Percentiles rank a stretch among this genome's conserved stretches.
phyloP scores from a whole-genome alignment of 2,329 filamentous ascomycete species.

The Hymenotorrendiella dingleyae region DNA sequence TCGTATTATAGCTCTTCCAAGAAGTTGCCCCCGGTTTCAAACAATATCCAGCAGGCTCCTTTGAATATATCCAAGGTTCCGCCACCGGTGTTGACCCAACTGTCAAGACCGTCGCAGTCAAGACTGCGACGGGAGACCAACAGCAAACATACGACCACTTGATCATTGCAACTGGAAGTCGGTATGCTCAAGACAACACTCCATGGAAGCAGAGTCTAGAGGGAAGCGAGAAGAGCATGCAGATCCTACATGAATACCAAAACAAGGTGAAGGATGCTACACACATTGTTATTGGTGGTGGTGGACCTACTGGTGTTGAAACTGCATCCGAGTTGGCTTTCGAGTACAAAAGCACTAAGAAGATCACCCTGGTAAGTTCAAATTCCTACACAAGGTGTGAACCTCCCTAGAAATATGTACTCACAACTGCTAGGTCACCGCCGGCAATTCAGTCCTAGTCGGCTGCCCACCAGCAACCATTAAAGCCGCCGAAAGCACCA shows the following conservation, averaged over 20 bases:
- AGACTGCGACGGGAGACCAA: slow-evolving; percentile 28
- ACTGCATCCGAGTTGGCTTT: slow-evolving; percentile 30
- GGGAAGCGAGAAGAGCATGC: slow-evolving; percentile 31
- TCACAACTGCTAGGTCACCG: slow-evolving; percentile 18
- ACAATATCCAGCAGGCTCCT: slow-evolving; percentile 40
- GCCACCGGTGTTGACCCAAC: slow-evolving; percentile 40
- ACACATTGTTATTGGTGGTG: slow-evolving; percentile 28
- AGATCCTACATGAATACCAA: slow-evolving; percentile 29
- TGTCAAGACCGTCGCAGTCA: slow-evolving; percentile 37
- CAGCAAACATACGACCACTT: slow-evolving; percentile 39
- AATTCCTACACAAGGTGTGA: neutral
- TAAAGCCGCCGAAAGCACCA: slow-evolving; percentile 39
- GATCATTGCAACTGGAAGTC: slow-evolving; percentile 33
- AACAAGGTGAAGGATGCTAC: slow-evolving; percentile 17
- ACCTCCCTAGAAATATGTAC: neutral
- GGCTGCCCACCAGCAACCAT: slow-evolving; percentile 14
- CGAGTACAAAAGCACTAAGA: slow-evolving; percentile 17
- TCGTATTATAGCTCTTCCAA: slow-evolving; percentile 27
- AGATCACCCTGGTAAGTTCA: slow-evolving; percentile 19
- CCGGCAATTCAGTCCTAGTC: slow-evolving; percentile 15
- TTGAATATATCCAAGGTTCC: slow-evolving; percentile 46
- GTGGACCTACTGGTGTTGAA: slow-evolving; percentile 29
- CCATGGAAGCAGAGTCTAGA: slow-evolving; percentile 42
- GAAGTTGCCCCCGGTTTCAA: slow-evolving; percentile 39
- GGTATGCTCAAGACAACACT: slow-evolving; percentile 34